Evolutionary conservation across 2,329 filamentous ascomycete species (phyloP), one percentile per base, ranked within the genome.

Genomic region (Cordyceps cicadae): DNA sequence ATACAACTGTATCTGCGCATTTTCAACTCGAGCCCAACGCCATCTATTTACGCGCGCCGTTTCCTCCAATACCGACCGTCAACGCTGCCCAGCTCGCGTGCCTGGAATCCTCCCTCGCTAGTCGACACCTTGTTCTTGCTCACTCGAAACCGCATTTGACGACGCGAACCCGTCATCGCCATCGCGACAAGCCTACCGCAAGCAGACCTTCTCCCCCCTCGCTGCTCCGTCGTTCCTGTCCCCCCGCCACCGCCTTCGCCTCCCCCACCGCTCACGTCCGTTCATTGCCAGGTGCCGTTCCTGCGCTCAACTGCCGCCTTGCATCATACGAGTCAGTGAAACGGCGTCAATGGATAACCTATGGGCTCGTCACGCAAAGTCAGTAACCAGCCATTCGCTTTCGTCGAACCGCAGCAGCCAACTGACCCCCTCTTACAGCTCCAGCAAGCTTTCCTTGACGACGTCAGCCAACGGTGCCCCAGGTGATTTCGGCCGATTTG

Each of bases 391-490:
- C 43, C 32, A 59, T 45, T 37, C 57, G 48, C 46, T 51, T 39
- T 34, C 62, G 17, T 34, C 51, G 54, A 41, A 15, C 39, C 54
- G 56, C 63, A 64, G 67, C 65, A 64, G 62, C 65, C 34, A 55
- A 48, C 58, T 65, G 70, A 34, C 43, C 41, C 60, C 60, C 71
- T 5, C 6, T 21, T 26, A 21, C n/a, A 94, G 88, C 81, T 84
- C 85, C 76, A 90, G 85, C 82, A 97, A 96, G 81, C 88, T 97
- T 76, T 96, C 92, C 67, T 83, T 97, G 65, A 87, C 91, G 68
- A 95, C 89, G 72, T 79, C 85, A 71, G 83, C 84, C 70, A 76
- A 80, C 78, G 81, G 69, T 72, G 79, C 82, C 66, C 71, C 72
- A 71, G 74, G 80, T 78, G 77, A 76, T 78, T 73, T 79, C 80